Evolutionary conservation across 192 early-diverging fungal genomes (phyloP), one percentile per base, ranked within the genome.

Genomic region (Geranomyces variabilis): DNA sequence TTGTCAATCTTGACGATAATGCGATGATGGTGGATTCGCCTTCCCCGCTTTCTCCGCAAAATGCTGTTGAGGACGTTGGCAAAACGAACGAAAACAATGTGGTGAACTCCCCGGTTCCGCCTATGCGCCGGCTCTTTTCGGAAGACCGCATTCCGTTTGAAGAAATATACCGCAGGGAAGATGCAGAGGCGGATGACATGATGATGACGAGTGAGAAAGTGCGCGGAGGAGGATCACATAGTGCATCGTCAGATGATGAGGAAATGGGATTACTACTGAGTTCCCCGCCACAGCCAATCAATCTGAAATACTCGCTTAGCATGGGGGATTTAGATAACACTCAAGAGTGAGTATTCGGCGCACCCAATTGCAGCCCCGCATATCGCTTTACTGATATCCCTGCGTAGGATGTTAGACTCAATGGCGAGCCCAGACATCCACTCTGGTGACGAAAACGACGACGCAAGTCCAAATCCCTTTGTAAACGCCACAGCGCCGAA

Each of bases 81-180:
- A 60, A 26, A 17, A 60, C 7, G 17, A 17, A 60, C 17, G 58
- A 60, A 33, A 60, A 60, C 17, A 33, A 33, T 17, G 58, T 31
- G 4, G 28, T 7, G 4, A 33, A 17, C 4, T 29, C 28, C 4
- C 58, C 58, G 12, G 21, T 53, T 53, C 36, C 36, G 36, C 51
- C 51, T 4, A 33, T 60, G 58, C 58, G 58, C 17, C 22, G 58
- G 4, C 26, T 60, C 5, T 60, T 60, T 33, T 60, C 58, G 58
- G 58, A 60, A 19, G 58, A 60, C 58, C 58, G 58, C 3, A 60
- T 26, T 17, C 58, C 58, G 7, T 60, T 60, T 29, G 58, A 19
- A 29, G 58, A 31, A 17, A 19, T 65, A 36, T 65, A 43, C 22
- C 1, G 63, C 2, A 47, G 22, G 63, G 36, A 21, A 21, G 63